Evolutionary conservation across 2,329 filamentous ascomycete species (phyloP), one percentile per base, ranked within the genome.

Genomic region (Fusarium graminum): DNA sequence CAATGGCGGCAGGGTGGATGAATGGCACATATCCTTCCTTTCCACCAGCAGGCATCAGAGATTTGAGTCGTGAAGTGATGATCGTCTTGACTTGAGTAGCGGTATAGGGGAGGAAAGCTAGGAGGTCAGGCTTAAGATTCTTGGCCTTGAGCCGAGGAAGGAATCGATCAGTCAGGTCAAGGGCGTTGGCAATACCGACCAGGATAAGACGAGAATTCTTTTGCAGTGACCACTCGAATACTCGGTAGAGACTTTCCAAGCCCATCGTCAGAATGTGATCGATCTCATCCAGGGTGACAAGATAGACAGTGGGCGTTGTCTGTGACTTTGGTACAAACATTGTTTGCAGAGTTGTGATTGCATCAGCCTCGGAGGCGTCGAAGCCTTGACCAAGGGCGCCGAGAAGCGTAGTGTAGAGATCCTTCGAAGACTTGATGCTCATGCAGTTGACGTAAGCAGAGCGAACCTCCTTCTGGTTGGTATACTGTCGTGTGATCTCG

Each of bases 191-290:
- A 74, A 99, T 97, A 45, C 95, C 95, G 47, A 99, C 87, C 17
- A 99, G 83, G 34, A 95, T 83, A 7, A 99, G 88, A 19, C 87
- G 88, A 0, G 95, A 97, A 2, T 87, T 86, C 65, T 89, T 89
- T 64, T 92, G 88, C 73, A 99, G 82, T 2, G 95, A 96, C 94
- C 94, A 98, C 76, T 97, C 94, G 70, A 99, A 97, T n/a, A 99
- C 83, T 63, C 89, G 91, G 79, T 98, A 97, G 14, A 99, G 83
- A 53, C 95, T 90, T 70, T 96, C 93, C 59, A 95, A 82, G 70
- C 97, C 94, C 65, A 97, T 83, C 2, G 92, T 94, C 39, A 99
- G 84, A 47, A 99, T 89, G 74, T 97, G 92, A 74, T 99, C 95
- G 61, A 99, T 94, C 80, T 99, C 95, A 74, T 99, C 95, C 58